phyloP scores from a whole-genome alignment of 116 monocot genomes.

The Thalassia testudinum region DNA sequence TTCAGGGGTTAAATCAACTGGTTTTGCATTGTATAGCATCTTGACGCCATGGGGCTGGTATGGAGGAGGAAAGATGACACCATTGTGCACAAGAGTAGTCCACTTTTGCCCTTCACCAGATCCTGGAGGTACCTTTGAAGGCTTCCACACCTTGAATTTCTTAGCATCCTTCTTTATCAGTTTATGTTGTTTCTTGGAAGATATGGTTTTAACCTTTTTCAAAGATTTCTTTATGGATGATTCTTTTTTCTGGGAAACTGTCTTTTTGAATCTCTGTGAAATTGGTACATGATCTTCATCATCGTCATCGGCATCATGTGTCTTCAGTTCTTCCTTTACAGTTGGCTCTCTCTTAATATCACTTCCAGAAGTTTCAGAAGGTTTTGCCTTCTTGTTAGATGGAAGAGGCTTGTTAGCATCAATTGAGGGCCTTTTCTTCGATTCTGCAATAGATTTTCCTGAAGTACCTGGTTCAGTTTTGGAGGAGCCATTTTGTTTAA shows the following conservation, averaged over 20 bases:
- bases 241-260: conserved; percentile 18
- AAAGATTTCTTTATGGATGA: conserved; percentile 29
- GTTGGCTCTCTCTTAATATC: conserved; percentile 23
- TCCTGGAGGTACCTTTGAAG: conserved; percentile 70
- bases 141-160: conserved; percentile 44
- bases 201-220: conserved; percentile 30
- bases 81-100: conserved; percentile 88
- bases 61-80: conserved; percentile 94
- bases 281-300: conserved; percentile 49
- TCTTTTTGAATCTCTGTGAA: conserved; percentile 47
- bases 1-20: conserved; percentile 85
- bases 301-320: conserved; percentile 13
- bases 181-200: conserved; percentile 47
- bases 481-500: conserved; percentile 23
- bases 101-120: conserved; percentile 93
- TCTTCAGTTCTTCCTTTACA: conserved; percentile 34
- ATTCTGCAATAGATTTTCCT: conserved; percentile 9
- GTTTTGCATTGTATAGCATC: conserved; percentile 87
- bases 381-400: conserved; percentile 60
- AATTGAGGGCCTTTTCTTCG: conserved; percentile 42
- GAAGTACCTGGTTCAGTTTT: conserved; percentile 13
- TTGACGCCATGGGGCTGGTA: conserved; percentile 93
- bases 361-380: conserved; percentile 15
- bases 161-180: conserved; percentile 37
- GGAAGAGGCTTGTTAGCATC: conserved; percentile 15